Percentiles rank a stretch among this genome's conserved stretches.
Conservation (phyloP, 352 stramenopile genomes). For the Elongisporangium anandrum region DNA sequence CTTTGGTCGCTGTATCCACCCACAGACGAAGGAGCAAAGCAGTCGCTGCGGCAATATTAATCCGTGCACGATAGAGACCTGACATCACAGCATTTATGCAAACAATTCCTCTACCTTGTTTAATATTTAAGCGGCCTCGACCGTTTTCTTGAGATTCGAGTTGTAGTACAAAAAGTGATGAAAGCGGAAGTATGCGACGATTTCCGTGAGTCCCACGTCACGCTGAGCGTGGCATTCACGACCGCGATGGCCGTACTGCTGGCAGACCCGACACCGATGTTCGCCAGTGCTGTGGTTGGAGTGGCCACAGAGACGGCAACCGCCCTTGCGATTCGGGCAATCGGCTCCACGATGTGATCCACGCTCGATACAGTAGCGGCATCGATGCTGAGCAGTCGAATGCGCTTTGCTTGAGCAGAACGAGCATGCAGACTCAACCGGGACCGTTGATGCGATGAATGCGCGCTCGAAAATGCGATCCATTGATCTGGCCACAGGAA, state of each 20-base stretch:
- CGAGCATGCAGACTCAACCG: slow-evolving; percentile 33
- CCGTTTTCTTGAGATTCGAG: slow-evolving; percentile 82
- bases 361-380: slow-evolving; percentile 78
- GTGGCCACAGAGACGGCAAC: slow-evolving; percentile 68
- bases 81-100: background rate
- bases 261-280: slow-evolving; percentile 77
- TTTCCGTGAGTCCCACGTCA: slow-evolving; percentile 73
- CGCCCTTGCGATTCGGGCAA: slow-evolving; percentile 67
- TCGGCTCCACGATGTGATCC: slow-evolving; percentile 66
- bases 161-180: slow-evolving; percentile 89
- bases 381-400: slow-evolving; percentile 67
- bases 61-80: background rate
- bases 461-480: slow-evolving; percentile 71
- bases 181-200: slow-evolving; percentile 84
- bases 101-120: slow-evolving; percentile 5
- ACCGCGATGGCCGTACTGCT: slow-evolving; percentile 79
- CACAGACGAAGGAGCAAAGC: slow-evolving; percentile 12
- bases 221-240: slow-evolving; percentile 80
- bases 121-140: slow-evolving; percentile 55
- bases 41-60: slow-evolving; percentile 29
- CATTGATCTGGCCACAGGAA: slow-evolving; percentile 71
- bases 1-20: slow-evolving; percentile 77
- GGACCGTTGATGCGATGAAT: slow-evolving; percentile 36
- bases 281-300: slow-evolving; percentile 75
- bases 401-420: slow-evolving; percentile 67